Evolutionary conservation across 140 eudicot species (phyloP).

Genomic region (Anethum foeniculum): DNA sequence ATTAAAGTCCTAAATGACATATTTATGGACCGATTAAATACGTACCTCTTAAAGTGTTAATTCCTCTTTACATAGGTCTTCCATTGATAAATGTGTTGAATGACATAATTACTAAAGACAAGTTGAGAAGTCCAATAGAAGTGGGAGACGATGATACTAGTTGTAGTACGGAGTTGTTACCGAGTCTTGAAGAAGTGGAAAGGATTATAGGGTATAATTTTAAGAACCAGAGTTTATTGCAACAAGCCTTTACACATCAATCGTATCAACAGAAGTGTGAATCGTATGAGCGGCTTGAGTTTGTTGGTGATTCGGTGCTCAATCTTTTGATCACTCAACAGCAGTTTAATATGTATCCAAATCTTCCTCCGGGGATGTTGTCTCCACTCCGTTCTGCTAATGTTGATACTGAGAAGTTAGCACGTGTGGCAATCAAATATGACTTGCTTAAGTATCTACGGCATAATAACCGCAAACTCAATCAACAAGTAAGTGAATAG

Average conservation of each 20-base stretch:
- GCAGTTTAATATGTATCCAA: conserved; percentile 51
- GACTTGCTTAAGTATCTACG: conserved; percentile 51
- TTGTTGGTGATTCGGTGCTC: conserved; percentile 73
- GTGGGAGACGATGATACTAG: conserved; percentile 22
- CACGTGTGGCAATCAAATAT: conserved; percentile 60
- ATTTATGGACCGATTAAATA: neutral
- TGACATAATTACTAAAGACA: conserved; percentile 22
- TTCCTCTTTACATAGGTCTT: conserved; percentile 15
- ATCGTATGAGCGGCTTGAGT: conserved; percentile 74
- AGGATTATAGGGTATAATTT: conserved; percentile 58
- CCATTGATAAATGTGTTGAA: conserved; percentile 20
- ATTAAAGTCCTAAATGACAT: too few relatives aligned
- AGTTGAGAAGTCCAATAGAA: conserved; percentile 19
- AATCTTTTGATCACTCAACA: conserved; percentile 57
- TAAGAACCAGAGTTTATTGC: conserved; percentile 38
- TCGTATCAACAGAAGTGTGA: conserved; percentile 36
- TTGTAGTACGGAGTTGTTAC: conserved; percentile 16
- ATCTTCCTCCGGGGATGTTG: conserved; percentile 66
- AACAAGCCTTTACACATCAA: conserved; percentile 66
- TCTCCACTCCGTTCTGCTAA: conserved; percentile 74
- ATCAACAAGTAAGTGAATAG: conserved; percentile 40
- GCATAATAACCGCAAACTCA: conserved; percentile 43
- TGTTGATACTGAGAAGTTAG: conserved; percentile 70
- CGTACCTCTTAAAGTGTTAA: neutral
- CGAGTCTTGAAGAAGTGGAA: conserved; percentile 52